Evolutionary conservation across 169 alveolate genomes (phyloP).

Genomic region (Plasmodium malariae): DNA sequence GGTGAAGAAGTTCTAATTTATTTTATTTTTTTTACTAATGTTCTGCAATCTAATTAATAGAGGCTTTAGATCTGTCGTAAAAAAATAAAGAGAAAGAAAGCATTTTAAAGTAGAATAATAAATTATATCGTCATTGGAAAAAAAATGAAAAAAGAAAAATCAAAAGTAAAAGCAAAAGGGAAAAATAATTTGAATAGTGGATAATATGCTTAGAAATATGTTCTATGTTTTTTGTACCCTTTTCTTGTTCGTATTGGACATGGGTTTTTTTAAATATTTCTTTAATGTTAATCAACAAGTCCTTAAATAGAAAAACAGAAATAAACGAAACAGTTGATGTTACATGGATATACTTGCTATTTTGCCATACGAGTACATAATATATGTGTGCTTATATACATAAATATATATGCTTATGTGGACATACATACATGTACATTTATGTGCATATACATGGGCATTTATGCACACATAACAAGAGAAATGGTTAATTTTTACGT

Average conservation of each 20-base stretch:
- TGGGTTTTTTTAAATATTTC: constrained; percentile 72
- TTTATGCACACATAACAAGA: background rate
- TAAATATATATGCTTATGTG: background rate
- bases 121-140: background rate
- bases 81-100: background rate
- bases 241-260: constrained; percentile 50
- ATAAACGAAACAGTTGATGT: background rate
- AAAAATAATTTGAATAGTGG: background rate
- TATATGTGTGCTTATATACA: background rate
- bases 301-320: constrained; percentile 17
- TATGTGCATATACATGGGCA: background rate
- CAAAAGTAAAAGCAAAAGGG: background rate
- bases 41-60: constrained; percentile 46
- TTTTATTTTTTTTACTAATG: constrained; percentile 11
- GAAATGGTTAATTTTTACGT: constrained; percentile 19
- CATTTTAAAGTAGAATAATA: background rate
- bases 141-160: background rate
- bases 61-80: constrained; percentile 51
- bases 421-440: background rate
- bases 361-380: too few species aligned
- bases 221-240: constrained; percentile 20
- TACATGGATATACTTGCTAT: too few species aligned
- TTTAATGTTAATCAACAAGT: constrained; percentile 7
- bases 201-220: background rate
- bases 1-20: too few species aligned